These are phyloP conservation scores for Sporodiniella umbellata DNA, from an alignment of 371 early-diverging fungal genomes.

Conservation along the genomic window DNA sequence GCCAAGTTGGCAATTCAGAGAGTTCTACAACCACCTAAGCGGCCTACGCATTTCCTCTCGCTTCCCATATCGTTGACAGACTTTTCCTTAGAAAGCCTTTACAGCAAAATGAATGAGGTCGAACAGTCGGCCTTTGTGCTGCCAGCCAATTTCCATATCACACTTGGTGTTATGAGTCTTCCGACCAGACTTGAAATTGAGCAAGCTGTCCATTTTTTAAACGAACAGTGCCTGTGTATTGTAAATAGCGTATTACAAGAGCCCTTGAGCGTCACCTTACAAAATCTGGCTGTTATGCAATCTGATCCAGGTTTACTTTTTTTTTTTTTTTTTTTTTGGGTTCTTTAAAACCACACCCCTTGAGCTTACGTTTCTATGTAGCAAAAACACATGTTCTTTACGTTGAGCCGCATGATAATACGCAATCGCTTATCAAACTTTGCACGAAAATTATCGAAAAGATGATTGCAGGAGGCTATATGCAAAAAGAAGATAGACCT, in stretches of 20 bases:
- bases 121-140: constrained; percentile 19
- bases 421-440: constrained; percentile 13
- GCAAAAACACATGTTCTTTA: constrained; percentile 34
- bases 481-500: constrained; percentile 29
- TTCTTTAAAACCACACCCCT: too few relatives aligned
- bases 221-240: constrained; percentile 1
- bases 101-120: constrained; percentile 25
- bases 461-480: constrained; percentile 21
- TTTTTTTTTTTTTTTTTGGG: too few relatives aligned
- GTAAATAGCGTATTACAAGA: not conserved
- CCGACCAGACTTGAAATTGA: constrained; percentile 9
- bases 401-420: constrained; percentile 28
- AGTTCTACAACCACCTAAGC: constrained; percentile 13
- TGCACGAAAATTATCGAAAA: constrained; percentile 22
- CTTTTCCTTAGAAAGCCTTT: constrained; percentile 10
- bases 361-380: too few relatives aligned
- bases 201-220: constrained; percentile 10
- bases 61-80: constrained; percentile 16
- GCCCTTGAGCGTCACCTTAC: constrained; percentile 2
- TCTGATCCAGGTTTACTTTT: constrained; percentile 8
- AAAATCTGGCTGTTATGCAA: constrained; percentile 13
- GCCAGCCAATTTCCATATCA: constrained; percentile 32
- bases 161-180: constrained; percentile 33
- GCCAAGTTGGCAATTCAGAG: constrained; percentile 27
- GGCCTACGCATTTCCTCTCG: constrained; percentile 34